These are phyloP conservation scores for Ophiostoma novo-ulmi DNA, from an alignment of 2,329 filamentous ascomycete species.

Conservation along the genomic window DNA sequence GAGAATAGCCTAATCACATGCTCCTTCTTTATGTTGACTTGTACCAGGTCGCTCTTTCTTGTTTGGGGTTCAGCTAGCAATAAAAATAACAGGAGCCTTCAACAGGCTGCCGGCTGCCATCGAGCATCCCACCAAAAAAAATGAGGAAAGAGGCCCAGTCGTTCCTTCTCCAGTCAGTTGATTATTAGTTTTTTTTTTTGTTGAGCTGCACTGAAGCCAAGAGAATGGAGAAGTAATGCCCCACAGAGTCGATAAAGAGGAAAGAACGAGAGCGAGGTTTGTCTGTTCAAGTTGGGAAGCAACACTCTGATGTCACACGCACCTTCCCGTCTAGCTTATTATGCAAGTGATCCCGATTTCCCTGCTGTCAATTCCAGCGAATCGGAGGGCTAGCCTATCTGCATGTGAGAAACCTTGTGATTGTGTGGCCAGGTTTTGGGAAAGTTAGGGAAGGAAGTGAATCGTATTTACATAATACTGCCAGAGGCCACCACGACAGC, in stretches of 20 bases:
- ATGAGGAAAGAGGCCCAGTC: conserved; percentile 9
- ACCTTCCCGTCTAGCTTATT: neutral
- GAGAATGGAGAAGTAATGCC: neutral
- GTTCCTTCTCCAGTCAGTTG: neutral
- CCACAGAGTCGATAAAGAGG: neutral
- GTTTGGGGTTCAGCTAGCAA: neutral
- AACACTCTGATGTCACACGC: conserved; percentile 4
- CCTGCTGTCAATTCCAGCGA: neutral
- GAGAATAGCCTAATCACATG: neutral
- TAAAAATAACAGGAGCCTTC: neutral
- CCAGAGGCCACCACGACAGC: neutral
- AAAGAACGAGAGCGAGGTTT: neutral
- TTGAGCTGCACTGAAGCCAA: conserved; percentile 10
- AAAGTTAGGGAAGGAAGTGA: neutral
- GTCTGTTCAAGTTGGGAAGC: neutral
- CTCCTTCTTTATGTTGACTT: neutral
- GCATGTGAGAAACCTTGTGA: conserved; percentile 1
- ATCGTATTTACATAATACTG: neutral
- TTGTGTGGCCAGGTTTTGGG: neutral
- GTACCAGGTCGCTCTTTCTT: neutral
- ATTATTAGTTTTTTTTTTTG: neutral
- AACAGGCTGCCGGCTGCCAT: neutral
- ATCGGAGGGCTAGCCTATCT: neutral
- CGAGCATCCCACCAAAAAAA: neutral
- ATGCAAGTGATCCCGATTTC: too few species aligned